These are phyloP conservation scores for Tetrapyrgos nigripes DNA, from an alignment of 1,284 basidiomycete genomes.

Conservation along the genomic window DNA sequence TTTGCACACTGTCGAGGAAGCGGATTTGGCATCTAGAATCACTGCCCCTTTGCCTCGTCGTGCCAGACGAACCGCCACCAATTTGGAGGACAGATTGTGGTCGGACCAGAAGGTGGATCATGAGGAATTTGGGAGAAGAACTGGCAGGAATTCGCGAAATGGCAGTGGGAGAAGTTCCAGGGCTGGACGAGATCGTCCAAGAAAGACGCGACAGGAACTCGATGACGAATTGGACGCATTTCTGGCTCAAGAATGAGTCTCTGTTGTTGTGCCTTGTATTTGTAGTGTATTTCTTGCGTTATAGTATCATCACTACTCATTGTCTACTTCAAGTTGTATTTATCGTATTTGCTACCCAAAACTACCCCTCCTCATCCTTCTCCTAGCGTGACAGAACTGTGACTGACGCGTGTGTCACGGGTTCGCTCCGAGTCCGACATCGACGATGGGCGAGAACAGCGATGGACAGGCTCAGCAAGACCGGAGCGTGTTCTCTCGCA, in stretches of 20 bases:
- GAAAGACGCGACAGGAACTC: slow-evolving; percentile 70
- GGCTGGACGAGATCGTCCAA: slow-evolving; percentile 45
- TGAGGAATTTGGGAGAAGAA: slow-evolving; percentile 26
- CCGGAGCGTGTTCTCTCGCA: too few species aligned
- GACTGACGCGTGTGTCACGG: too few species aligned
- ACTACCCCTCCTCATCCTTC: too few species aligned
- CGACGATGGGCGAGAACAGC: too few species aligned
- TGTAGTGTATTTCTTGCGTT: not conserved
- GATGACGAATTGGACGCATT: slow-evolving; percentile 83
- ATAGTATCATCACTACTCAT: not conserved
- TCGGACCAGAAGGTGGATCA: slow-evolving; percentile 18
- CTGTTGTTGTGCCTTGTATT: not conserved
- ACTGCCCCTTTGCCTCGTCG: slow-evolving; percentile 50
- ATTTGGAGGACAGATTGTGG: slow-evolving; percentile 14
- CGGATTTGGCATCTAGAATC: slow-evolving; percentile 50
- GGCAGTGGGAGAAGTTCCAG: slow-evolving; percentile 16
- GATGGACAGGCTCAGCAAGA: too few species aligned
- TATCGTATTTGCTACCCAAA: not conserved
- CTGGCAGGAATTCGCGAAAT: slow-evolving; percentile 24
- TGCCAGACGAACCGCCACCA: slow-evolving; percentile 19
- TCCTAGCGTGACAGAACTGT: too few species aligned
- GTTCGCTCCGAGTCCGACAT: too few species aligned
- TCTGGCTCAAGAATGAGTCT: slow-evolving; percentile 45
- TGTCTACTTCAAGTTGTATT: not conserved
- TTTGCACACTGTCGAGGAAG: slow-evolving; percentile 31